phyloP scores from a whole-genome alignment of 2,329 filamentous ascomycete species.

The Epichloe bromicola region DNA sequence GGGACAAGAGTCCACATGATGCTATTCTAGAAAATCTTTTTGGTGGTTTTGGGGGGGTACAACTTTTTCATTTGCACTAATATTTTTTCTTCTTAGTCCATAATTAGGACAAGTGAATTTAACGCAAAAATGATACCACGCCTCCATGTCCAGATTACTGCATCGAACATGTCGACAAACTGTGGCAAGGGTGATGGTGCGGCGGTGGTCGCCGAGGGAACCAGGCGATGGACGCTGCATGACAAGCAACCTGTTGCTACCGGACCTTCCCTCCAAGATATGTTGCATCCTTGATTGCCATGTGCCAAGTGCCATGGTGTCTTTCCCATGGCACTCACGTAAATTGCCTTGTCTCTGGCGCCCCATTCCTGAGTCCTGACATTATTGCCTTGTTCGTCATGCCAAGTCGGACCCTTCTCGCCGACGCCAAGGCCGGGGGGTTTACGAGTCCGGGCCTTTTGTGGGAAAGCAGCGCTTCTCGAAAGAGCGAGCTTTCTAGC shows the following conservation, averaged over 20 bases:
- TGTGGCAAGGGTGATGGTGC: neutral
- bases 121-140: conserved; percentile 3
- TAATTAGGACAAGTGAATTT: neutral
- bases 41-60: neutral
- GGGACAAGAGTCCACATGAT: neutral
- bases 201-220: neutral
- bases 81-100: neutral
- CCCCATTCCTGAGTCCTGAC: neutral
- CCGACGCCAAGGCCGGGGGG: neutral
- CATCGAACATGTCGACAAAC: neutral
- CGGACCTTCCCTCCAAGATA: too few species aligned
- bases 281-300: too few species aligned
- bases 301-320: too few species aligned
- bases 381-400: conserved; percentile 7
- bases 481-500: too few species aligned
- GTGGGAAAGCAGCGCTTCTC: too few species aligned
- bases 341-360: too few species aligned
- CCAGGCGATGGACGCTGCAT: neutral
- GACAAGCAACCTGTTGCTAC: neutral
- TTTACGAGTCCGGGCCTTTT: too few species aligned
- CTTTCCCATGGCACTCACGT: too few species aligned
- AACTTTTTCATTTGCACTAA: neutral
- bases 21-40: neutral
- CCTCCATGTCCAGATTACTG: neutral
- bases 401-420: conserved; percentile 16